Evolutionary conservation across 2,329 filamentous ascomycete species (phyloP).

Genomic region (Elsinoe fawcettii): DNA sequence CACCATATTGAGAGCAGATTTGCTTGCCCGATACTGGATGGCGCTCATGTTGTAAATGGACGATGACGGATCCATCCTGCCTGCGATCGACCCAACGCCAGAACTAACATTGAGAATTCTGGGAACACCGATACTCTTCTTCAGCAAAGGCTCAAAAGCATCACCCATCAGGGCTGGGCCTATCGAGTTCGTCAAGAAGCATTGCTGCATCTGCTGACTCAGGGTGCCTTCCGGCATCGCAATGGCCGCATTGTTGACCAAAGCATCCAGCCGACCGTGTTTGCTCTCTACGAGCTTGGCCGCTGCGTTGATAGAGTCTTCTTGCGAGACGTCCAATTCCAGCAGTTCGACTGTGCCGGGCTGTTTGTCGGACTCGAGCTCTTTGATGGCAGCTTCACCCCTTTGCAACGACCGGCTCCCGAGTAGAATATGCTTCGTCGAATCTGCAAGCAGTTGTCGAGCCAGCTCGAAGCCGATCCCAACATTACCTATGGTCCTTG

Average conservation of each 20-base stretch:
- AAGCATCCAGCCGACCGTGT: conserved; percentile 29
- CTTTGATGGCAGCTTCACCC: conserved; percentile 29
- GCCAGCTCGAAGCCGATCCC: conserved; percentile 43
- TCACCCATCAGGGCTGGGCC: conserved; percentile 22
- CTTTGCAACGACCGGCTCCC: conserved; percentile 33
- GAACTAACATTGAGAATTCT: conserved; percentile 32
- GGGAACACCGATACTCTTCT: conserved; percentile 19
- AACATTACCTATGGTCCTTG: conserved; percentile 28
- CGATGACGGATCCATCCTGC: conserved; percentile 24
- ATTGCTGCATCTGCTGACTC: conserved; percentile 23
- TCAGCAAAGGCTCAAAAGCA: conserved; percentile 25
- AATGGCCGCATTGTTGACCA: conserved; percentile 35
- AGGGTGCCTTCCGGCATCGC: conserved; percentile 21
- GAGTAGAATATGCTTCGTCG: conserved; percentile 33
- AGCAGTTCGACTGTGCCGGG: conserved; percentile 23
- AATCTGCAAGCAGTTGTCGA: conserved; percentile 30
- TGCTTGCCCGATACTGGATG: conserved; percentile 31
- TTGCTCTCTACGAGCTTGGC: conserved; percentile 20
- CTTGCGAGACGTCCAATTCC: conserved; percentile 23
- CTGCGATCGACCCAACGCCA: conserved; percentile 30
- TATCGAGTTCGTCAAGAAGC: conserved; percentile 25
- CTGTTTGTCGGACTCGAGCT: conserved; percentile 20
- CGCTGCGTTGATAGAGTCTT: conserved; percentile 22
- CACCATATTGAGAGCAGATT: conserved; percentile 36
- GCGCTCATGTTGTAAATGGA: conserved; percentile 25